Percentiles rank a stretch among this genome's conserved stretches.
phyloP scores from a whole-genome alignment of 257 asterid species.

The Coffea eugenioides region DNA sequence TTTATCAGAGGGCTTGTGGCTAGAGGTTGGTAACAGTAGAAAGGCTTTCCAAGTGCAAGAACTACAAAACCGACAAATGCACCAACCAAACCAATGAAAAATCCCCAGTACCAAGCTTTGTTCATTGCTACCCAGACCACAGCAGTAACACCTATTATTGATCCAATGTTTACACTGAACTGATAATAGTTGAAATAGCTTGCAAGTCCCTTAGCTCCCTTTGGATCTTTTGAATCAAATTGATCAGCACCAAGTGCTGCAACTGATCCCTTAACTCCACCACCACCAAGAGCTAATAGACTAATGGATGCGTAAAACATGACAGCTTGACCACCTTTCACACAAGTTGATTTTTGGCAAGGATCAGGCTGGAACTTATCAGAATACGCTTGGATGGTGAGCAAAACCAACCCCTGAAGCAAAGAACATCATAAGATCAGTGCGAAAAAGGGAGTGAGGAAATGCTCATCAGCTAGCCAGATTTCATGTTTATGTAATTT shows the following conservation, averaged over 20 bases:
- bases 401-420: slow-evolving; percentile 42
- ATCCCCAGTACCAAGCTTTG: slow-evolving; percentile 63
- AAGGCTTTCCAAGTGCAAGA: slow-evolving; percentile 43
- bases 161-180: slow-evolving; percentile 47
- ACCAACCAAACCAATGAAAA: slow-evolving; percentile 36
- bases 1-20: slow-evolving; percentile 35
- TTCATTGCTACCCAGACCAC: slow-evolving; percentile 57
- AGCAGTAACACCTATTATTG: slow-evolving; percentile 56
- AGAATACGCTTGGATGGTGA: slow-evolving; percentile 52
- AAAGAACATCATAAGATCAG: background rate
- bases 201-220: slow-evolving; percentile 37
- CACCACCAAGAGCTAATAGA: slow-evolving; percentile 49
- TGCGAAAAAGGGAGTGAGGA: background rate
- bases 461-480: background rate
- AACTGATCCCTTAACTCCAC: slow-evolving; percentile 54
- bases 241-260: slow-evolving; percentile 64
- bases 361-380: slow-evolving; percentile 34
- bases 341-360: slow-evolving; percentile 31
- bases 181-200: slow-evolving; percentile 54
- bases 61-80: slow-evolving; percentile 43
- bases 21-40: slow-evolving; percentile 39
- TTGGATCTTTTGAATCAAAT: slow-evolving; percentile 38
- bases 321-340: slow-evolving; percentile 36
- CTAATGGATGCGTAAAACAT: slow-evolving; percentile 44
- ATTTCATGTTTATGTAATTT: background rate